Evolutionary conservation across 148 eudicot genomes (phyloP).

Genomic region (Rhododendron henanense): DNA sequence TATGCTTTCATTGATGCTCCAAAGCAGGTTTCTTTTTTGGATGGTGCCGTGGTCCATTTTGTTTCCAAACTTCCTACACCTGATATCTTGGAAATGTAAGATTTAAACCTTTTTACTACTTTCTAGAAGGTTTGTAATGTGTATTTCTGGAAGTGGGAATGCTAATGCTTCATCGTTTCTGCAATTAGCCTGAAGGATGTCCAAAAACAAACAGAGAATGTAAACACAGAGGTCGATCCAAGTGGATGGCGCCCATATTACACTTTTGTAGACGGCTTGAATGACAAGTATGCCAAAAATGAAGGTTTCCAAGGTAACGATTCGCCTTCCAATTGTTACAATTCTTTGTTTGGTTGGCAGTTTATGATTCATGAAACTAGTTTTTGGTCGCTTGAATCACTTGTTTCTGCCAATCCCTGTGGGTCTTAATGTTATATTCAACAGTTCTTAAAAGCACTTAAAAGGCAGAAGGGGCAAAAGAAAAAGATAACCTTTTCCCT

Average conservation of each 20-base stretch:
- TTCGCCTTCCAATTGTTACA: background rate
- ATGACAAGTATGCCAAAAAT: conserved; percentile 68
- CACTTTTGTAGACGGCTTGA: conserved; percentile 56
- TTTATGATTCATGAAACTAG: background rate
- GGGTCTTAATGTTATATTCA: background rate
- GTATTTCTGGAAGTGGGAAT: background rate
- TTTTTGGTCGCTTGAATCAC: background rate
- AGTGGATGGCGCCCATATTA: conserved; percentile 90
- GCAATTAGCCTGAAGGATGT: conserved; percentile 56
- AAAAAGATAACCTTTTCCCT: background rate
- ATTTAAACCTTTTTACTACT: conserved; percentile 2
- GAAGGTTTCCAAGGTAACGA: conserved; percentile 60
- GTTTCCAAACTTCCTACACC: conserved; percentile 67
- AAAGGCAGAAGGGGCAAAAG: background rate
- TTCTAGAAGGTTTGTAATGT: background rate
- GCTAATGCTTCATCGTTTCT: conserved; percentile 13
- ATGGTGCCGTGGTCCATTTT: conserved; percentile 64
- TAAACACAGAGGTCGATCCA: conserved; percentile 82
- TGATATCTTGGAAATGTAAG: conserved; percentile 82
- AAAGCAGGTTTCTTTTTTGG: conserved; percentile 64
- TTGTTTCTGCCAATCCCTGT: background rate
- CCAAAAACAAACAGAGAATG: conserved; percentile 56
- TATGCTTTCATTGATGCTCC: conserved; percentile 77
- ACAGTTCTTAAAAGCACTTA: background rate
- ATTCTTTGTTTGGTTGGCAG: background rate